Percentiles rank a stretch among this genome's conserved stretches.
phyloP scores from a whole-genome alignment of 768 basidiomycete species.

The Suillus plorans region DNA sequence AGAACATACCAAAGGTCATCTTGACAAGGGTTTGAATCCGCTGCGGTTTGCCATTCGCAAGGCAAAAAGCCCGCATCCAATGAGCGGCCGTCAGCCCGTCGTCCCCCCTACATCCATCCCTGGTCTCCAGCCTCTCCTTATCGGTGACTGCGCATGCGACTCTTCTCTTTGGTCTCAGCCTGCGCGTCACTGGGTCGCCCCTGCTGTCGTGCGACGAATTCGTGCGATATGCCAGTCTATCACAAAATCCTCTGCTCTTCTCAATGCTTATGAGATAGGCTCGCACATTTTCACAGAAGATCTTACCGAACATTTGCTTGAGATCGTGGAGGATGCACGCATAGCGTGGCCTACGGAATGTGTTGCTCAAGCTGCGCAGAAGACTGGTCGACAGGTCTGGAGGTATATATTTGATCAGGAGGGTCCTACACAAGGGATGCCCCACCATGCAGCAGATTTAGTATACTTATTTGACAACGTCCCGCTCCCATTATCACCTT shows the following conservation, averaged over 20 bases:
- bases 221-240: conserved; percentile 76
- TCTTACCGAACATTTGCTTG: conserved; percentile 65
- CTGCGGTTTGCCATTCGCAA: conserved; percentile 27
- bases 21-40: conserved; percentile 17
- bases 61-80: conserved; percentile 28
- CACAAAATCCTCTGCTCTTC: conserved; percentile 54
- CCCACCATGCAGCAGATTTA: conserved; percentile 72
- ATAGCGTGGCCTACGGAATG: conserved; percentile 79
- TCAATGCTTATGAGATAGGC: conserved; percentile 72
- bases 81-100: conserved; percentile 10
- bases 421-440: conserved; percentile 58
- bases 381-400: conserved; percentile 64
- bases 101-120: conserved; percentile 13
- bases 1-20: conserved; percentile 14
- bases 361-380: conserved; percentile 49
- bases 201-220: conserved; percentile 61
- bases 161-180: conserved; percentile 62
- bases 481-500: conserved; percentile 47
- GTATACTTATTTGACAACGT: conserved; percentile 80
- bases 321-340: conserved; percentile 72
- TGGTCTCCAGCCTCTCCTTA: conserved; percentile 64
- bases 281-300: conserved; percentile 63
- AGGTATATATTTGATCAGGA: conserved; percentile 85
- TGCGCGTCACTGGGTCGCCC: conserved; percentile 61
- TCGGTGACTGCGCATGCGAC: conserved; percentile 70